phyloP scores from a whole-genome alignment of 2,329 filamentous ascomycete species.

The Verticillium tricorpus region DNA sequence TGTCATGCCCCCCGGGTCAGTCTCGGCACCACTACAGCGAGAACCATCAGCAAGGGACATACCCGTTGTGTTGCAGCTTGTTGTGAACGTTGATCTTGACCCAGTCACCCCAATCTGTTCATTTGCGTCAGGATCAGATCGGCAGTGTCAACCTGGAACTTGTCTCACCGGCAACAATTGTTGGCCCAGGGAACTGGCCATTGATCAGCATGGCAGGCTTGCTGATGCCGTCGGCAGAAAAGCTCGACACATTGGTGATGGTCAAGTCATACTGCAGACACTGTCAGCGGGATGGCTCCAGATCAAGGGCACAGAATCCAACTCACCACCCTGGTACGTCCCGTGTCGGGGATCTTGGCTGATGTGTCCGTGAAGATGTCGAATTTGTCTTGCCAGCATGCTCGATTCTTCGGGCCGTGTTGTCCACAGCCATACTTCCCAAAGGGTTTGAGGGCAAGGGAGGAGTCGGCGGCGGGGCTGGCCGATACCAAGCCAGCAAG shows the following conservation, averaged over 20 bases:
- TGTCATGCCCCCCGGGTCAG: conserved; percentile 29
- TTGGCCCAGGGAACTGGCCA: conserved; percentile 43
- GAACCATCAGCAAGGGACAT: background rate
- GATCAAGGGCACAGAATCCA: background rate
- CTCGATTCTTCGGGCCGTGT: conserved; percentile 22
- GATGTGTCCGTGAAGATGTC: conserved; percentile 26
- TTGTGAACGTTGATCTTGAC: conserved; percentile 57
- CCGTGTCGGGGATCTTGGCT: conserved; percentile 16
- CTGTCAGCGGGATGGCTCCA: background rate
- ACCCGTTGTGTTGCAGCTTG: conserved; percentile 38
- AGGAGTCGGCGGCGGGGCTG: background rate
- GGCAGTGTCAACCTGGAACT: background rate
- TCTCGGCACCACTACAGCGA: background rate
- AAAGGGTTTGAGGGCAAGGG: background rate
- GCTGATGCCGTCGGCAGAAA: conserved; percentile 16
- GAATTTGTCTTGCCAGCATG: conserved; percentile 26
- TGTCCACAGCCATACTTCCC: conserved; percentile 16
- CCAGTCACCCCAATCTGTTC: conserved; percentile 37
- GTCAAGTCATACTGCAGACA: conserved; percentile 19
- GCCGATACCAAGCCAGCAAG: background rate
- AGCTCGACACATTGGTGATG: conserved; percentile 17
- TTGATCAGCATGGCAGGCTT: conserved; percentile 41
- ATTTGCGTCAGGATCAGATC: background rate
- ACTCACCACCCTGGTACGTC: conserved; percentile 18
- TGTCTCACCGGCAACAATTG: conserved; percentile 31